phyloP scores from a whole-genome alignment of 208 protist genomes.

The Wallacemonas collosoma region DNA sequence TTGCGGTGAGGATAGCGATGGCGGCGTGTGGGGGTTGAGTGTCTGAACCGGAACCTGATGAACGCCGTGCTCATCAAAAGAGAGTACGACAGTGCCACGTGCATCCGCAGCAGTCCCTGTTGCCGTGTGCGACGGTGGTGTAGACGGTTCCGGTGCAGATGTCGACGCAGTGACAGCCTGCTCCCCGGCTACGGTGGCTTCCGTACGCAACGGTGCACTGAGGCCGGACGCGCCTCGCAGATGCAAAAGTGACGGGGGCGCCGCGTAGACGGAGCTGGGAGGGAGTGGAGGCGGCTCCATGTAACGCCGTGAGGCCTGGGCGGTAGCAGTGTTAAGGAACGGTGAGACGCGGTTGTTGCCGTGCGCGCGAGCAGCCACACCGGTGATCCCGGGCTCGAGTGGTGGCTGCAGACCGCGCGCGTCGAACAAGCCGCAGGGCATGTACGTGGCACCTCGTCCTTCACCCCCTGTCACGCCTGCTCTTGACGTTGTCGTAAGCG shows the following conservation, averaged over 20 bases:
- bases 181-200: too few relatives aligned
- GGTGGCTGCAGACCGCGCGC: constrained; percentile 6
- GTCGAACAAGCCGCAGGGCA: background rate
- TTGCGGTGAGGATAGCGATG: background rate
- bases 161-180: too few relatives aligned
- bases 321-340: constrained; percentile 18
- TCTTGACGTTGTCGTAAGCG: background rate
- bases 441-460: background rate
- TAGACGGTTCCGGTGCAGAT: background rate
- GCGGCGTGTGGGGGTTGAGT: background rate
- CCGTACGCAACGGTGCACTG: too few relatives aligned
- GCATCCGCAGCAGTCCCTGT: background rate
- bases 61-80: constrained; percentile 5
- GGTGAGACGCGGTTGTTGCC: background rate
- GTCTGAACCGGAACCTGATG: background rate
- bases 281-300: constrained; percentile 54
- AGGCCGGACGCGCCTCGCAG: constrained; percentile 11
- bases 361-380: background rate
- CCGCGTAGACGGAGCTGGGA: constrained; percentile 54
- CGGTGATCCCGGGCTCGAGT: background rate
- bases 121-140: background rate
- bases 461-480: background rate
- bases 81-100: background rate
- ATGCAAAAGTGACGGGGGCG: constrained; percentile 46
- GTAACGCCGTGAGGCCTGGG: constrained; percentile 11